Evolutionary conservation across 768 basidiomycete species (phyloP).

Genomic region (Rhodocollybia butyracea): DNA sequence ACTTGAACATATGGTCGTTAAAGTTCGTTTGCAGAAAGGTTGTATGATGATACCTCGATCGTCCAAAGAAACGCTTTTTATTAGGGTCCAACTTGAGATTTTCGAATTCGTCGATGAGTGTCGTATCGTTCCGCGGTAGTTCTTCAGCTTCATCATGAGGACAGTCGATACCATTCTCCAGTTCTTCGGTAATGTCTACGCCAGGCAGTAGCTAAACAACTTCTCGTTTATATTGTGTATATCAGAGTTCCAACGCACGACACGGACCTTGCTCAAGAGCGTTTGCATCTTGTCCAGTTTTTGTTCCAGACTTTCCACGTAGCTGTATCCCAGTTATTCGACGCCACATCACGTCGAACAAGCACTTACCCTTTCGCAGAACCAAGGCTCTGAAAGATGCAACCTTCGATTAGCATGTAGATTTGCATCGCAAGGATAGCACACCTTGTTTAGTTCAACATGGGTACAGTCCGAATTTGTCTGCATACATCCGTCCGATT

Average conservation of each 20-base stretch:
- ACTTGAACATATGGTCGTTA: constrained; percentile 25
- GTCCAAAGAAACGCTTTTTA: constrained; percentile 45
- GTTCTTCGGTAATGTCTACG: constrained; percentile 57
- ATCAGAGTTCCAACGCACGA: background rate
- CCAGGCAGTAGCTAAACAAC: constrained; percentile 47
- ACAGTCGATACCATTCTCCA: constrained; percentile 39
- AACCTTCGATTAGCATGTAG: background rate
- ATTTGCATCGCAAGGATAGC: constrained; percentile 17
- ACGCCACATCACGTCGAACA: background rate
- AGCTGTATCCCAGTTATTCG: constrained; percentile 33
- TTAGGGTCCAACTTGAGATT: constrained; percentile 35
- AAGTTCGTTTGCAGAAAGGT: background rate
- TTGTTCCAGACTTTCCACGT: constrained; percentile 59
- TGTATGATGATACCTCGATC: constrained; percentile 32
- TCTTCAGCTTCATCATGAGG: background rate
- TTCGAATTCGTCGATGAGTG: constrained; percentile 28
- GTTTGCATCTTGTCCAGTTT: constrained; percentile 65
- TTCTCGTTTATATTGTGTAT: background rate
- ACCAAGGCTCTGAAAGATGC: constrained; percentile 44
- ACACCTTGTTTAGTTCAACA: constrained; percentile 64
- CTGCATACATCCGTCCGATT: too few species aligned
- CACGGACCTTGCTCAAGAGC: constrained; percentile 48
- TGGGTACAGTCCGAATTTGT: constrained; percentile 66
- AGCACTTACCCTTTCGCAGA: constrained; percentile 55
- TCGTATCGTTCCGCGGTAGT: constrained; percentile 30